Percentiles rank a stretch among this genome's conserved stretches.
These are phyloP conservation scores for Syncephalastrum contaminatum DNA, from an alignment of 371 early-diverging fungal species.

Conservation along the genomic window DNA sequence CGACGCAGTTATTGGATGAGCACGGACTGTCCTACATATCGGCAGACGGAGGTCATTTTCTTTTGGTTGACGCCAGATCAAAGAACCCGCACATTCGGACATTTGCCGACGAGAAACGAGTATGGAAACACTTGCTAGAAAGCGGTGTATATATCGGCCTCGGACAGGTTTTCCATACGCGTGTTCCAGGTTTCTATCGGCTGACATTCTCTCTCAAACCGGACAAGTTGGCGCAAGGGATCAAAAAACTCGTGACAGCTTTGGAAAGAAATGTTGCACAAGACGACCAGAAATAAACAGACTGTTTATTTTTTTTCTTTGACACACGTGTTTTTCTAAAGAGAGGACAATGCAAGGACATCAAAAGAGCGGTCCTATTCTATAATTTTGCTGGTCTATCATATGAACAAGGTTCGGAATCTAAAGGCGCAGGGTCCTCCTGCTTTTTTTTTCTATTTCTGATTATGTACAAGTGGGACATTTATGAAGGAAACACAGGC, in stretches of 20 bases:
- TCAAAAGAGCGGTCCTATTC: too few species aligned
- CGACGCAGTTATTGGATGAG: conserved; percentile 37
- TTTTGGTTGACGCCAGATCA: conserved; percentile 52
- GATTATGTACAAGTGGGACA: too few species aligned
- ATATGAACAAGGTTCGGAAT: too few species aligned
- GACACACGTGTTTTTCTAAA: too few species aligned
- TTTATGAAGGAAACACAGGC: too few species aligned
- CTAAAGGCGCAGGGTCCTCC: too few species aligned
- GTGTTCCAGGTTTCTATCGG: conserved; percentile 68
- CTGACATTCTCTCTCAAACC: conserved; percentile 36
- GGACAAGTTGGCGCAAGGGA: conserved; percentile 17
- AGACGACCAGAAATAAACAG: too few species aligned
- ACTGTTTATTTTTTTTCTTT: too few species aligned
- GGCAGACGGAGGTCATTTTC: conserved; percentile 68
- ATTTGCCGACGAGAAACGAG: conserved; percentile 31
- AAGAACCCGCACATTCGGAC: neutral
- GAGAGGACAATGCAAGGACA: too few species aligned
- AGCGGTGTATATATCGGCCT: conserved; percentile 61
- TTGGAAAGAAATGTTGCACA: too few species aligned
- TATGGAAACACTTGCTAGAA: conserved; percentile 45
- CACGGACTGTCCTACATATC: conserved; percentile 53
- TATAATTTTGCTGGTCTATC: too few species aligned
- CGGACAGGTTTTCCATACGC: conserved; percentile 62
- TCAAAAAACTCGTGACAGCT: conserved; percentile 9
- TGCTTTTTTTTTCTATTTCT: too few species aligned